Evolutionary conservation across 2,329 filamentous ascomycete species (phyloP).

Genomic region (Scedosporium aurantiacum): DNA sequence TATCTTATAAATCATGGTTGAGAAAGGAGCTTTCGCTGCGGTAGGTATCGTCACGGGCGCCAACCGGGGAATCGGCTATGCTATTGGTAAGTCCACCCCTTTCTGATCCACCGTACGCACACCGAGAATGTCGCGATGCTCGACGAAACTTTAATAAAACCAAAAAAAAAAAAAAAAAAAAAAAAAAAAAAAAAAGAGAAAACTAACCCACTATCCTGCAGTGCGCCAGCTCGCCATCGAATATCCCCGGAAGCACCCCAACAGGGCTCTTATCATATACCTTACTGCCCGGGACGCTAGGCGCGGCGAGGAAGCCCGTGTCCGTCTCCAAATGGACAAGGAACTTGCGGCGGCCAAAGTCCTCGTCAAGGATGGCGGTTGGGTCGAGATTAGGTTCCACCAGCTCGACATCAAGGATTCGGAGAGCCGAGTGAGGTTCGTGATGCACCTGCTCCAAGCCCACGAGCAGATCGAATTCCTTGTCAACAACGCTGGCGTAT

Average conservation of each 20-base stretch:
- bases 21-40: conserved; percentile 17
- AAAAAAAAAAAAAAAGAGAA: too few species aligned
- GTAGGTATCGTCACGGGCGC: conserved; percentile 43
- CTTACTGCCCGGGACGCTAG: conserved; percentile 37
- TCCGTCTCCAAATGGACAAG: conserved; percentile 28
- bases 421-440: conserved; percentile 30
- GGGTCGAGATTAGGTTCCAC: conserved; percentile 34
- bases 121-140: conserved; percentile 18
- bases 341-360: conserved; percentile 34
- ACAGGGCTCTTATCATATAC: conserved; percentile 38
- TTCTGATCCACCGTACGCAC: conserved; percentile 23
- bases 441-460: conserved; percentile 25
- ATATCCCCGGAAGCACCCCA: conserved; percentile 31
- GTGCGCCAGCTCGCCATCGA: conserved; percentile 42
- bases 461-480: conserved; percentile 40
- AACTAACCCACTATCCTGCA: conserved; percentile 11
- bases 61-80: conserved; percentile 30
- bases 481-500: conserved; percentile 42
- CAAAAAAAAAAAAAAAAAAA: too few species aligned
- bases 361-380: conserved; percentile 25
- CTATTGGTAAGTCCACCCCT: conserved; percentile 8
- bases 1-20: too few species aligned
- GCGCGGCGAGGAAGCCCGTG: conserved; percentile 34
- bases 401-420: conserved; percentile 35
- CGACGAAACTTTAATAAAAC: too few species aligned